phyloP scores from a whole-genome alignment of 345 rosid species.

The Eucalyptus polyanthemos region DNA sequence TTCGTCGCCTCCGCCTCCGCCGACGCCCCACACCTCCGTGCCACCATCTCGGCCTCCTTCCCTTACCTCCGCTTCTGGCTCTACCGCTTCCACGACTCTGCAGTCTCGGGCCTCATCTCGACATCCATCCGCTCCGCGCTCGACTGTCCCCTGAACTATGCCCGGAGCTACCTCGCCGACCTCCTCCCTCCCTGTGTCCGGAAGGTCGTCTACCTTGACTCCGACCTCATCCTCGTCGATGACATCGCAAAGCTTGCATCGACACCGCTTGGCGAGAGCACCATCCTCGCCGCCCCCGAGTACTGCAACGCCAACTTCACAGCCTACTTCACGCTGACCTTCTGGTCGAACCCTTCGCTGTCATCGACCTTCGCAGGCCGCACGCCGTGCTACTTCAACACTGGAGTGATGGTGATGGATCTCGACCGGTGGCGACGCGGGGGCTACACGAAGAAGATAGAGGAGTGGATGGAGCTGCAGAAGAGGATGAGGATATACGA shows the following conservation, averaged over 20 bases:
- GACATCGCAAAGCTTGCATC: slow-evolving; percentile 70
- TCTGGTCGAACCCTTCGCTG: slow-evolving; percentile 21
- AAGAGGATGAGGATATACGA: not conserved
- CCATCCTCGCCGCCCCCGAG: slow-evolving; percentile 83
- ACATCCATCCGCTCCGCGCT: slow-evolving; percentile 87
- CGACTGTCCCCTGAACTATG: slow-evolving; percentile 86
- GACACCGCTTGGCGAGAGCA: slow-evolving; percentile 35
- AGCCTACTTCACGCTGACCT: slow-evolving; percentile 47
- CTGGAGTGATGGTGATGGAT: slow-evolving; percentile 87
- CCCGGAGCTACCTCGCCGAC: slow-evolving; percentile 71
- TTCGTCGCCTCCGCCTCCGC: slow-evolving; percentile 66
- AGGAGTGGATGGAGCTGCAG: slow-evolving; percentile 75
- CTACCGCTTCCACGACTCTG: slow-evolving; percentile 49
- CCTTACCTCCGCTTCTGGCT: slow-evolving; percentile 72
- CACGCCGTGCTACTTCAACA: slow-evolving; percentile 9
- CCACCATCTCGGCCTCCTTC: slow-evolving; percentile 67
- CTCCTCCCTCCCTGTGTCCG: slow-evolving; percentile 67
- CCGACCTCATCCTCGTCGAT: slow-evolving; percentile 82
- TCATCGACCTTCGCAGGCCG: slow-evolving; percentile 53
- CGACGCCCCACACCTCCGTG: slow-evolving; percentile 30
- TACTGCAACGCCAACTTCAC: slow-evolving; percentile 94
- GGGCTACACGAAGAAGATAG: slow-evolving; percentile 4
- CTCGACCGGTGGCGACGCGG: slow-evolving; percentile 48
- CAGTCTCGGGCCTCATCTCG: slow-evolving; percentile 65
- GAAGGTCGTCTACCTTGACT: slow-evolving; percentile 82